Percentiles rank a stretch among this genome's conserved stretches.
phyloP scores from a whole-genome alignment of 768 basidiomycete species.

The Infundibulicybe gibba region DNA sequence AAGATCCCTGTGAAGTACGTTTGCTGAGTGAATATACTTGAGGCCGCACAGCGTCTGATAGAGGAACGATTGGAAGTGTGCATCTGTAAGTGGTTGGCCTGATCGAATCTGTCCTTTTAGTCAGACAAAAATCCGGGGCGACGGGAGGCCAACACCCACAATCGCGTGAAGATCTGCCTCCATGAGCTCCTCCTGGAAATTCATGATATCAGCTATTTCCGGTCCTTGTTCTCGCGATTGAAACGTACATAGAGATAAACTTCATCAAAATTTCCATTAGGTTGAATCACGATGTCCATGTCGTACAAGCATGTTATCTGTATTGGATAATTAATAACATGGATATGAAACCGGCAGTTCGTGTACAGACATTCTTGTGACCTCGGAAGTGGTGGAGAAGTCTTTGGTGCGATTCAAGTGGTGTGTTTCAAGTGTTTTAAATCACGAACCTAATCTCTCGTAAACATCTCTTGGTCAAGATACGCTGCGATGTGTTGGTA shows the following conservation, averaged over 20 bases:
- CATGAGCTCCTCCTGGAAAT: conserved; percentile 93
- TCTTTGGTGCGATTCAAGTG: conserved; percentile 32
- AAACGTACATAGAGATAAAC: conserved; percentile 84
- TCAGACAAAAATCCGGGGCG: neutral
- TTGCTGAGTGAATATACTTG: conserved; percentile 97
- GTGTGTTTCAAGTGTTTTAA: neutral
- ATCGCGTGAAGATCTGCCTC: conserved; percentile 99
- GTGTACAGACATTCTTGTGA: conserved; percentile 85
- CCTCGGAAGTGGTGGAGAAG: conserved; percentile 96
- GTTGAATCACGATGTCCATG: conserved; percentile 96
- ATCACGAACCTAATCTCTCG: conserved; percentile 81
- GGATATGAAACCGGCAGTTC: conserved; percentile 2
- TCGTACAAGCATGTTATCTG: conserved; percentile 97
- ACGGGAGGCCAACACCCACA: conserved; percentile 38
- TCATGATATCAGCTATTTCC: conserved; percentile 5
- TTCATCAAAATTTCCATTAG: conserved; percentile 91
- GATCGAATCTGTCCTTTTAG: conserved; percentile 61
- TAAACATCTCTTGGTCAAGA: conserved; percentile 94
- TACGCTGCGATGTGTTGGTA: conserved; percentile 50
- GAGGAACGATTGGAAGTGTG: conserved; percentile 93
- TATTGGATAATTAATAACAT: conserved; percentile 8
- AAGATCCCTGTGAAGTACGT: conserved; percentile 94
- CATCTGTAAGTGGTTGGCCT: conserved; percentile 84
- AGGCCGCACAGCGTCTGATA: conserved; percentile 98
- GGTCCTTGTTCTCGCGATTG: neutral